Percentiles rank a stretch among this genome's conserved stretches.
Conservation (phyloP, 1,139 yeast species). For the Debaryomyces coudertii region DNA sequence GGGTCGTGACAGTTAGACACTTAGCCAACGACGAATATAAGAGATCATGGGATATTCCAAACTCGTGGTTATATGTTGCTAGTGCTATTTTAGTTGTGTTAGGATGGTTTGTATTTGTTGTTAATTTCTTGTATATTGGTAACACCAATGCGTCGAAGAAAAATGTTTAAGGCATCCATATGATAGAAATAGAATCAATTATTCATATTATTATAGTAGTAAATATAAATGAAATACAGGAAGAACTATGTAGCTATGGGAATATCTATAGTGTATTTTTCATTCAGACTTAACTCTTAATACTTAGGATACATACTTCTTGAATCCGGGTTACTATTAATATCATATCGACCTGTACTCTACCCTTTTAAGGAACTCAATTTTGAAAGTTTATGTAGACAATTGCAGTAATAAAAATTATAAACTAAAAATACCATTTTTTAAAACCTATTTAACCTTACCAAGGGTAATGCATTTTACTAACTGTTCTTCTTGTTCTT, state of each 20-base stretch:
- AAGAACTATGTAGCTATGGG: background rate
- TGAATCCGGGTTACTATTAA: too few relatives aligned
- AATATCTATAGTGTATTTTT: too few relatives aligned
- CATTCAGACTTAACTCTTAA: too few relatives aligned
- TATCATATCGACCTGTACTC: too few relatives aligned
- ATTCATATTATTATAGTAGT: background rate
- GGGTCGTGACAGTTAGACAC: slow-evolving; percentile 85
- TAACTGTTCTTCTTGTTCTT: too few relatives aligned
- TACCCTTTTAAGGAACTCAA: too few relatives aligned
- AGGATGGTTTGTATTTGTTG: slow-evolving; percentile 77
- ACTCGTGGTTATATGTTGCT: slow-evolving; percentile 88
- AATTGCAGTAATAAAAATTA: too few relatives aligned
- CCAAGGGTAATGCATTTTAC: too few relatives aligned
- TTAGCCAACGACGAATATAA: slow-evolving; percentile 94
- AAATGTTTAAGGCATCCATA: slow-evolving; percentile 24
- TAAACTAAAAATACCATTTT: too few relatives aligned
- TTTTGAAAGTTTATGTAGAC: too few relatives aligned
- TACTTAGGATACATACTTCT: too few relatives aligned
- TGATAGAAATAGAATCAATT: slow-evolving; percentile 4
- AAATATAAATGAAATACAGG: background rate
- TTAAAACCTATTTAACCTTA: too few relatives aligned
- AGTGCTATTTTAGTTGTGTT: slow-evolving; percentile 69
- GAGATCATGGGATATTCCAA: slow-evolving; percentile 90
- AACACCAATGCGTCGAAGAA: slow-evolving; percentile 35
- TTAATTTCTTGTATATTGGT: slow-evolving; percentile 60